Evolutionary conservation across 345 rosid genomes (phyloP).

Genomic region (Eucalyptus marginata): DNA sequence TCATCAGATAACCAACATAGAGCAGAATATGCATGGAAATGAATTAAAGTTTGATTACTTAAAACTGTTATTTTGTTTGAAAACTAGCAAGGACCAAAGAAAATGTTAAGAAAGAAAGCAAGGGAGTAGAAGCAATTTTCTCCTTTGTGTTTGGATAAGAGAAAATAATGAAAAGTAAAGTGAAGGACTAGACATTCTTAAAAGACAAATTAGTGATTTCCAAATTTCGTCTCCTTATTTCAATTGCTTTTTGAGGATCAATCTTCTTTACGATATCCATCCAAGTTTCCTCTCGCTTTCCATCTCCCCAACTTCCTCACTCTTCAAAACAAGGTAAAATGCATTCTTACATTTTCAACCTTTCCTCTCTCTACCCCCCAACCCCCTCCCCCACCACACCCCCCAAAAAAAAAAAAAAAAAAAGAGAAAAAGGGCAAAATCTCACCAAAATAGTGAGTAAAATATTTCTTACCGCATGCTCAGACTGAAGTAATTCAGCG

Average conservation of each 20-base stretch:
- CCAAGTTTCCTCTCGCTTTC: neutral
- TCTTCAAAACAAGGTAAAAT: neutral
- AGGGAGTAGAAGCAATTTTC: neutral
- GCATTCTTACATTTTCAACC: neutral
- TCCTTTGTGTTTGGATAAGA: neutral
- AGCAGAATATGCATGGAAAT: neutral
- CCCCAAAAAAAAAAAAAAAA: neutral
- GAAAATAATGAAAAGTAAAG: neutral
- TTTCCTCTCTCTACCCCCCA: neutral
- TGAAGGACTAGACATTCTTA: neutral
- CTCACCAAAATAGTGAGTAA: neutral
- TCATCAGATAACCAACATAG: neutral
- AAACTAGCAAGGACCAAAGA: neutral
- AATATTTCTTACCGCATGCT: constrained; percentile 61
- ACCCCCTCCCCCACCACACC: neutral
- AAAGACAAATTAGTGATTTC: neutral
- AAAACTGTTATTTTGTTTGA: neutral
- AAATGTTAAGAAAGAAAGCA: neutral
- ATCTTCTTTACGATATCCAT: neutral
- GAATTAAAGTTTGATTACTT: neutral
- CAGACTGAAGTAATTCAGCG: constrained; percentile 81
- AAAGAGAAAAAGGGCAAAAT: neutral
- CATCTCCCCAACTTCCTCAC: neutral
- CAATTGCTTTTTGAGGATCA: neutral
- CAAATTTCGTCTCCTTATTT: neutral